Conservation (phyloP, 345 rosid genomes). For the Dimocarpus longan region DNA sequence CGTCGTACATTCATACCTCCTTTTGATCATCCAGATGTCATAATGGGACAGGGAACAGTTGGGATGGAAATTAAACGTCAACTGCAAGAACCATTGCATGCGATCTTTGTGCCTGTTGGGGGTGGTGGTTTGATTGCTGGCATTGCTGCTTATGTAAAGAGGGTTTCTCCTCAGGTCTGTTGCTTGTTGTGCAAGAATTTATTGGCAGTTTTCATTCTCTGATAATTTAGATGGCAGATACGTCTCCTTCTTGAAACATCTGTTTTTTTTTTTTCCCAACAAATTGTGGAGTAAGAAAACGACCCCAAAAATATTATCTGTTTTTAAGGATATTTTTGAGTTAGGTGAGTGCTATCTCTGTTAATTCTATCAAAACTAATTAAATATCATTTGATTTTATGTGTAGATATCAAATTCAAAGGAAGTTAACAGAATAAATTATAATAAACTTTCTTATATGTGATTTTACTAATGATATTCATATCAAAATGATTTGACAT, state of each 20-base stretch:
- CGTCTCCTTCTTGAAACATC: not conserved
- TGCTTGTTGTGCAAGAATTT: not conserved
- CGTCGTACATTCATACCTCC: constrained; percentile 83
- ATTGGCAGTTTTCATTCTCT: not conserved
- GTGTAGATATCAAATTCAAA: not conserved
- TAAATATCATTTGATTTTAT: not conserved
- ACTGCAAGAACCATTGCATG: constrained; percentile 69
- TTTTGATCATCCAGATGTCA: constrained; percentile 95
- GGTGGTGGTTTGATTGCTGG: constrained; percentile 99
- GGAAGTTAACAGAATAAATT: not conserved
- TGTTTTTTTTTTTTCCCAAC: not conserved
- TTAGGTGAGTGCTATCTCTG: not conserved
- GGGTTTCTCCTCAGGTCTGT: constrained; percentile 82
- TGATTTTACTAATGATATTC: too few relatives aligned
- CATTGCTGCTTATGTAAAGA: constrained; percentile 93
- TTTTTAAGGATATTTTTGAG: too few relatives aligned
- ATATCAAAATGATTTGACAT: not conserved
- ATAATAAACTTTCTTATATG: not conserved
- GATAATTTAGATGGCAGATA: not conserved
- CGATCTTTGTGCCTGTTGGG: constrained; percentile 96
- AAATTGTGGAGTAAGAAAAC: too few relatives aligned
- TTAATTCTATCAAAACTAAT: not conserved
- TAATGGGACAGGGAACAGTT: constrained; percentile 91
- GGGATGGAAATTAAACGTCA: constrained; percentile 97
- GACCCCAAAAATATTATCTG: too few relatives aligned